These are phyloP conservation scores for Candida awuae DNA, from an alignment of 805 yeast species.

Conservation along the genomic window DNA sequence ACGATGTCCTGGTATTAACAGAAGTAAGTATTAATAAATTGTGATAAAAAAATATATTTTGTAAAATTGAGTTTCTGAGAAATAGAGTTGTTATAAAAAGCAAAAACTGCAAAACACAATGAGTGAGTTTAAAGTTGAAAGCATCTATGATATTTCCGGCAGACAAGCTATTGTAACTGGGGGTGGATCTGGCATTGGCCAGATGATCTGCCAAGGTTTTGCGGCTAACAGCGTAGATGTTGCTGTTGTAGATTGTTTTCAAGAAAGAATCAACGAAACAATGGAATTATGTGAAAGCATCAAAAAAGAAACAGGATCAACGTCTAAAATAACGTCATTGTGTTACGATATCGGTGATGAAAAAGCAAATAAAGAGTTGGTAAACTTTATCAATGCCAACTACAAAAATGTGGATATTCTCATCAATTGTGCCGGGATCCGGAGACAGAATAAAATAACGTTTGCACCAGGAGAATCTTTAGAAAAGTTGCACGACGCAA, in stretches of 20 bases:
- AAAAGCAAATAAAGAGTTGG: slow-evolving; percentile 16
- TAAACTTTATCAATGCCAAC: slow-evolving; percentile 13
- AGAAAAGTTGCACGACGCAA: slow-evolving; percentile 16
- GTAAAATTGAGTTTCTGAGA: too few species aligned
- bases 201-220: slow-evolving; percentile 17
- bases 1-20: too few species aligned
- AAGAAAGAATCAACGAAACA: slow-evolving; percentile 18
- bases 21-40: too few species aligned
- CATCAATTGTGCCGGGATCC: slow-evolving; percentile 20
- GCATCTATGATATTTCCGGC: slow-evolving; percentile 16
- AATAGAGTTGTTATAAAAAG: too few species aligned
- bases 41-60: too few species aligned
- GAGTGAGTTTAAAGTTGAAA: slow-evolving; percentile 13
- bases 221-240: slow-evolving; percentile 19
- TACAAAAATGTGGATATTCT: slow-evolving; percentile 18
- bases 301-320: slow-evolving; percentile 15
- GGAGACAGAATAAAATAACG: slow-evolving; percentile 16
- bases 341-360: slow-evolving; percentile 19
- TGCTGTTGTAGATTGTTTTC: slow-evolving; percentile 17
- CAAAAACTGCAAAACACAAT: too few species aligned
- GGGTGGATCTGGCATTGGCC: slow-evolving; percentile 22
- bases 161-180: slow-evolving; percentile 22
- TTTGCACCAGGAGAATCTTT: slow-evolving; percentile 18
- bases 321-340: slow-evolving; percentile 13
- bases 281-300: slow-evolving; percentile 11